These are phyloP conservation scores for Cinnamomum micranthum DNA, from an alignment of 164 flowering plant genomes.

Conservation along the genomic window DNA sequence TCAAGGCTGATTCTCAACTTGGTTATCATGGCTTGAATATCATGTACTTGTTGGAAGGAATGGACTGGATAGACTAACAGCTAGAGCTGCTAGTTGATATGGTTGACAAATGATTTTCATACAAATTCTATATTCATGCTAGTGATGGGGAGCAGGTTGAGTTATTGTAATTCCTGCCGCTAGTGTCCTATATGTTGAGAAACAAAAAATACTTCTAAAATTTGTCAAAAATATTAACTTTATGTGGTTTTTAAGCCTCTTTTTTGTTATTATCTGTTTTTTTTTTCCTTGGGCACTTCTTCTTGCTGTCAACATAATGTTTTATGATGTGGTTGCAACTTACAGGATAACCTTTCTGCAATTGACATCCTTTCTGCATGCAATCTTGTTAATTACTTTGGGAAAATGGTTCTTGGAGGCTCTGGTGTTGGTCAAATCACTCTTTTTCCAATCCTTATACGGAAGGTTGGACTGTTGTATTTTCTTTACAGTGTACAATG, in stretches of 20 bases:
- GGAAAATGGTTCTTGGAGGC: conserved; percentile 95
- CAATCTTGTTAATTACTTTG: conserved; percentile 98
- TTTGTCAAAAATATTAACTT: neutral
- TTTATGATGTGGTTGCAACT: conserved; percentile 8
- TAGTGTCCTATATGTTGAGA: neutral
- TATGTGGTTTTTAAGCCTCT: neutral
- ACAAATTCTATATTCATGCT: no score
- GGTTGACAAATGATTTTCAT: neutral
- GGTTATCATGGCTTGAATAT: neutral
- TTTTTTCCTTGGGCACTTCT: neutral
- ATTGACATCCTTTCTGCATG: conserved; percentile 96
- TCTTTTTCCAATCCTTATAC: conserved; percentile 77
- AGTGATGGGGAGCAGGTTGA: neutral
- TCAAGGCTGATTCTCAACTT: no score
- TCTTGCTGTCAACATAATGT: conserved; percentile 1
- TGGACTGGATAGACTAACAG: neutral
- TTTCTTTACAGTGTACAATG: neutral
- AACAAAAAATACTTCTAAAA: neutral
- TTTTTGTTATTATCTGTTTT: neutral
- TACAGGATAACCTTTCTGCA: conserved; percentile 96
- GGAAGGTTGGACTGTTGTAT: conserved; percentile 55
- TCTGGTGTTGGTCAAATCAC: conserved; percentile 99
- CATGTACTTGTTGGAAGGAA: neutral
- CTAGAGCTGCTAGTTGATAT: neutral
- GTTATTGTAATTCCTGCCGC: neutral